These are phyloP conservation scores for Cercospora sp. DNA, from an alignment of 2,329 filamentous ascomycete genomes.

Conservation along the genomic window DNA sequence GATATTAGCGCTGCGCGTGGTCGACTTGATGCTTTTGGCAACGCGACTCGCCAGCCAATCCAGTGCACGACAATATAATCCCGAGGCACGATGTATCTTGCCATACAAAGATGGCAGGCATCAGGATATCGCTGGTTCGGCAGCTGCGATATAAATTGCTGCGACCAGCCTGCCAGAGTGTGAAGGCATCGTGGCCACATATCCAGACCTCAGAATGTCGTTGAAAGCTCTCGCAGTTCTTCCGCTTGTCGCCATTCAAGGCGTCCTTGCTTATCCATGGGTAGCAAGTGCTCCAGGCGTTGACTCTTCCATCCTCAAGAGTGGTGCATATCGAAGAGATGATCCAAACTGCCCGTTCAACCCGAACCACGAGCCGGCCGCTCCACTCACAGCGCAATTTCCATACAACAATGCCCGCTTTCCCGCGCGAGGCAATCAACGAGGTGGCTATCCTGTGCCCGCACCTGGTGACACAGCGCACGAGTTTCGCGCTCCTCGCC, in stretches of 20 bases:
- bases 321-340: constrained; percentile 12
- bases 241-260: neutral
- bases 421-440: constrained; percentile 44
- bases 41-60: neutral
- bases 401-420: constrained; percentile 49
- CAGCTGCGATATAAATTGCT: neutral
- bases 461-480: constrained; percentile 45
- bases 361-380: constrained; percentile 42
- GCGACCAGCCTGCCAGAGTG: neutral
- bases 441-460: constrained; percentile 49
- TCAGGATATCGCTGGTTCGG: neutral
- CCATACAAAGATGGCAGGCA: neutral
- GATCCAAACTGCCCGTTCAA: constrained; percentile 42
- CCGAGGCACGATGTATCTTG: neutral
- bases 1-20: neutral
- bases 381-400: constrained; percentile 36
- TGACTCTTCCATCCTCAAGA: constrained; percentile 33
- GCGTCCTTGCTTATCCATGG: constrained; percentile 34
- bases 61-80: neutral
- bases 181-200: neutral
- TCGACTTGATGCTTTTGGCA: neutral
- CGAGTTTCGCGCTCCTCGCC: constrained; percentile 40
- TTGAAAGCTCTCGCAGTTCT: neutral
- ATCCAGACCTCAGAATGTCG: neutral
- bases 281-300: constrained; percentile 41